A percentile compares a stretch with the other conserved stretches of the same genome.
These are phyloP conservation scores for Penicillium frequentans DNA, from an alignment of 2,329 filamentous ascomycete genomes.

Conservation along the genomic window DNA sequence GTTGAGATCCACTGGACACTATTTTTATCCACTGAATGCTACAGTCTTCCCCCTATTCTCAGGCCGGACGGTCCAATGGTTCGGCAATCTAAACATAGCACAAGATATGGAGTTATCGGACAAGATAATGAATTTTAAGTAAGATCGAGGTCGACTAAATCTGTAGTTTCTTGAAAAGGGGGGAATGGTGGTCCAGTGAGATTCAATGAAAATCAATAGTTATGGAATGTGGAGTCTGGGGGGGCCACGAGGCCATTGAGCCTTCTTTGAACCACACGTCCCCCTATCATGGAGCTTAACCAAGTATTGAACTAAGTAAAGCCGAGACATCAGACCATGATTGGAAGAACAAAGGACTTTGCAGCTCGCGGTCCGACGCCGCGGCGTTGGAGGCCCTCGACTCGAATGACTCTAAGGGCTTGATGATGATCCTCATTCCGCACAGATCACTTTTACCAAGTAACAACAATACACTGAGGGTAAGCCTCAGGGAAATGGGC, in stretches of 20 bases:
- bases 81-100: conserved; percentile 10
- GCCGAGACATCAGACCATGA: neutral
- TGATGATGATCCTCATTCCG: neutral
- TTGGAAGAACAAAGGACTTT: neutral
- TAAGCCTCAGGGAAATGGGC: neutral
- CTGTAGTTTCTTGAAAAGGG: conserved; percentile 8
- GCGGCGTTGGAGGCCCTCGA: neutral
- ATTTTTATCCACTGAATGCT: neutral
- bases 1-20: neutral
- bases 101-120: neutral
- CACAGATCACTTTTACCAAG: neutral
- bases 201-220: conserved; percentile 13
- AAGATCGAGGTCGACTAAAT: conserved; percentile 6
- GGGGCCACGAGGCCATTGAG: conserved; percentile 16
- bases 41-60: neutral
- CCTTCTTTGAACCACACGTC: conserved; percentile 2
- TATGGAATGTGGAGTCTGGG: conserved; percentile 20
- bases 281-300: conserved; percentile 19
- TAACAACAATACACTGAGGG: neutral
- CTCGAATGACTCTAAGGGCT: neutral
- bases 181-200: conserved; percentile 7
- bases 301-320: neutral
- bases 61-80: neutral
- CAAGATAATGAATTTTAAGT: neutral
- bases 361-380: neutral